phyloP scores from a whole-genome alignment of 202 grass and related monocot genomes.

The Carex sylvatica region DNA sequence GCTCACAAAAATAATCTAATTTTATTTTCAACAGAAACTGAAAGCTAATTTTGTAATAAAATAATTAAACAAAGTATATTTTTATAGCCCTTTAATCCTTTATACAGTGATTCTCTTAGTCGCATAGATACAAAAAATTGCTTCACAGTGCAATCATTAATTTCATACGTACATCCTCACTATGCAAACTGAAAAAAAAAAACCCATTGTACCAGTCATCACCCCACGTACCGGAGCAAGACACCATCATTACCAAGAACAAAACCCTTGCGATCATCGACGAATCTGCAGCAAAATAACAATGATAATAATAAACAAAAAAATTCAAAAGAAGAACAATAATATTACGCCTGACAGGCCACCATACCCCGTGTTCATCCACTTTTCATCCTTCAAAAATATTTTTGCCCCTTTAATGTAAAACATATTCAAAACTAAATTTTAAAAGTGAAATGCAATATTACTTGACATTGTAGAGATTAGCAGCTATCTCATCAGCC shows the following conservation, averaged over 20 bases:
- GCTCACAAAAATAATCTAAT: not conserved
- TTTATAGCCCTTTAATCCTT: conserved; percentile 20
- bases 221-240: conserved; percentile 84
- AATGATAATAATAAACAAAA: not conserved
- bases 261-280: conserved; percentile 69
- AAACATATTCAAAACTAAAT: not conserved
- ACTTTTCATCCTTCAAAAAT: not conserved
- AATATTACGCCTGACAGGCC: no score
- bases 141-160: not conserved
- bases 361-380: not conserved
- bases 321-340: not conserved
- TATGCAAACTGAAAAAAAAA: conserved; percentile 17
- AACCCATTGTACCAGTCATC: conserved; percentile 20
- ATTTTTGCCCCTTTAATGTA: not conserved
- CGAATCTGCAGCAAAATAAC: conserved; percentile 50
- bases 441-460: not conserved
- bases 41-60: not conserved
- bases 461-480: conserved; percentile 96
- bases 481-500: conserved; percentile 77
- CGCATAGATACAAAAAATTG: conserved; percentile 27
- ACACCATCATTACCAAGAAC: conserved; percentile 88
- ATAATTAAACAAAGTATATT: not conserved
- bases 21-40: not conserved
- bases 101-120: conserved; percentile 19
- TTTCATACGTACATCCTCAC: conserved; percentile 26